A percentile compares a stretch with the other conserved stretches of the same genome.
Conservation (phyloP, 2,329 filamentous ascomycete species). For the Hypoxylon sp. region DNA sequence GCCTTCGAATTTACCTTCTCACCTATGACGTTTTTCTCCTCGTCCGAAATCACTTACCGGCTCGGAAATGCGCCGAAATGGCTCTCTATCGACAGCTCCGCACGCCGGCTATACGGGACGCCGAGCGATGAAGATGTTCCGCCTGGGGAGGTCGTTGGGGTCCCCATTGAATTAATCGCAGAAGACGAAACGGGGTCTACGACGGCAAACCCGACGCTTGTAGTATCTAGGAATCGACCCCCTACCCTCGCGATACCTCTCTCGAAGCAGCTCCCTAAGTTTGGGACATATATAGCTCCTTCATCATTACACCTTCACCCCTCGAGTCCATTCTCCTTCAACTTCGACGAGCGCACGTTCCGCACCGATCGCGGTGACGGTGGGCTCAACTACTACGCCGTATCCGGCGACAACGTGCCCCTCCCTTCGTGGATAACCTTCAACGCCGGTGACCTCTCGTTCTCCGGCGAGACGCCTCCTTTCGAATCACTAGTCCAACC, state of each 20-base stretch:
- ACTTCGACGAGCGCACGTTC: constrained; percentile 74
- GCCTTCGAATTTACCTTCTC: constrained; percentile 81
- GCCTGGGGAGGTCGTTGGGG: constrained; percentile 68
- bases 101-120: constrained; percentile 78
- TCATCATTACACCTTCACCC: constrained; percentile 71
- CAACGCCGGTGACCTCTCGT: constrained; percentile 72
- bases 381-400: constrained; percentile 80
- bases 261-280: constrained; percentile 68
- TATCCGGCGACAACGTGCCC: constrained; percentile 82
- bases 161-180: constrained; percentile 77
- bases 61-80: constrained; percentile 77
- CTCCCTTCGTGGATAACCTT: constrained; percentile 90
- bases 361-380: constrained; percentile 58
- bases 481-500: constrained; percentile 74
- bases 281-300: constrained; percentile 73
- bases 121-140: constrained; percentile 69
- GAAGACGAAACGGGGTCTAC: constrained; percentile 75
- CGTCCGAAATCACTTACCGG: constrained; percentile 73
- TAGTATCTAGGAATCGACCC: constrained; percentile 72
- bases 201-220: constrained; percentile 76
- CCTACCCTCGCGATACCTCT: constrained; percentile 71
- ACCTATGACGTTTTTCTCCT: constrained; percentile 78
- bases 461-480: constrained; percentile 79
- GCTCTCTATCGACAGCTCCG: constrained; percentile 78
- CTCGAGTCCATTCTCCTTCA: constrained; percentile 66